Base-by-base conservation (phyloP, 495 filamentous ascomycete species). In the Hypoxylon fuscum region DNA sequence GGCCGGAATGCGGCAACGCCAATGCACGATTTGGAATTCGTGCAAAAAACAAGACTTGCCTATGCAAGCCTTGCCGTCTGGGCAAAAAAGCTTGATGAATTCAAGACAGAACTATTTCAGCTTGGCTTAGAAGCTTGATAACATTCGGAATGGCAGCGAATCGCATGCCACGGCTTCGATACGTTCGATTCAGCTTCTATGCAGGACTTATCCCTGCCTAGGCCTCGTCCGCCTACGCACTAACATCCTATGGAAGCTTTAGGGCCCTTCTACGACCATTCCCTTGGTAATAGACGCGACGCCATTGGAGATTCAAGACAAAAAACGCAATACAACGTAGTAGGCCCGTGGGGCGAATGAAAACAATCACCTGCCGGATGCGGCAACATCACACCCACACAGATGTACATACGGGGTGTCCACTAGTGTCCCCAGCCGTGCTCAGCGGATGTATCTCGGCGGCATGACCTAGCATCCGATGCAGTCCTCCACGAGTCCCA, bases 361-460 rank as follows among this genome's bases (percentile, higher is more conserved):
- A 32, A 44, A 47, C 15, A 66, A 43, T 29, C 20, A 66, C 57
- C 63, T 66, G 46, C 63, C 52, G n/a, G 3, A 54, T 66, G 20
- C 48, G 63, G 63, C 31, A 54, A 37, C 20, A 5, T 11, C 5
- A n/a, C 18, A 37, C 6, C 35, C 42, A 29, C 12, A 11, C 9
- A 29, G 8, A 27, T 27, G 25, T 3, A 8, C 25, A 20, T 34
- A 46, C 17, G 54, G 25, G 41, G 23, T 27, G n/a, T 20, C 34
- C n/a, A n/a, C n/a, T n/a, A n/a, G n/a, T n/a, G n/a, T n/a, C 56
- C 63, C 57, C 46, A 58, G 53, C 63, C 51, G 53, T 66, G 52
- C 57, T 47, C 49, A 22, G 58, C 63, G 63, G 63, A 44, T 56
- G 57, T 61, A 66, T 52, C 63, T 66, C 63, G 63, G 63, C 52